A percentile compares a stretch with the other conserved stretches of the same genome.
Conservation (phyloP, 805 yeast species). For the Candida cerambycidarum region DNA sequence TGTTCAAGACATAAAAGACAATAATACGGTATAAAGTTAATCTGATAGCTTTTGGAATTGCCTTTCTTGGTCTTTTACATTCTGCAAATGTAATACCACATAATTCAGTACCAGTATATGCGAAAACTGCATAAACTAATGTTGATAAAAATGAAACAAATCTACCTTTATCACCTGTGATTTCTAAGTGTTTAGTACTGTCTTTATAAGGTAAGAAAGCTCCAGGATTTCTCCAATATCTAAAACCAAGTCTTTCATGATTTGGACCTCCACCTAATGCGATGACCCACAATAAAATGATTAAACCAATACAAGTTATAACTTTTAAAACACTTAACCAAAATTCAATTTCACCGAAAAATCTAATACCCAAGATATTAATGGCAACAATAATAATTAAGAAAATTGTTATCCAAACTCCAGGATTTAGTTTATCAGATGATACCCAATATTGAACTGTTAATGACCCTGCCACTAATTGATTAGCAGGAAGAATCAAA, state of each 20-base stretch:
- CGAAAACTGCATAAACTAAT: constrained; percentile 65
- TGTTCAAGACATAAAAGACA: constrained; percentile 60
- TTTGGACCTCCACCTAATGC: constrained; percentile 79
- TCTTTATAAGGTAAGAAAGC: constrained; percentile 55
- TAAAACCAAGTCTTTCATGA: constrained; percentile 71
- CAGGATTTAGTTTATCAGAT: constrained; percentile 49
- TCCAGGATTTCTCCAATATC: constrained; percentile 71
- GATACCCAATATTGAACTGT: constrained; percentile 55
- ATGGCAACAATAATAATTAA: constrained; percentile 40
- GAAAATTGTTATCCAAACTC: constrained; percentile 56
- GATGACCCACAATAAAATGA: constrained; percentile 59
- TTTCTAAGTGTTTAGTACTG: constrained; percentile 28
- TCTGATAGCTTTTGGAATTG: constrained; percentile 70
- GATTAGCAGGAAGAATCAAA: constrained; percentile 59
- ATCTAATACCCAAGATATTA: constrained; percentile 51
- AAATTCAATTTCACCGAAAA: constrained; percentile 58
- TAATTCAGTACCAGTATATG: constrained; percentile 68
- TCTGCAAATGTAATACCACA: constrained; percentile 77
- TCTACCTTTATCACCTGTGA: constrained; percentile 49
- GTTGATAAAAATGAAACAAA: constrained; percentile 64
- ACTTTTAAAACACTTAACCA: constrained; percentile 67
- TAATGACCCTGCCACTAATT: constrained; percentile 61
- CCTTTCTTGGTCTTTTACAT: constrained; percentile 61
- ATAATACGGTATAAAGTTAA: constrained; percentile 69
- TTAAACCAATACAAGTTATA: constrained; percentile 63